These are phyloP conservation scores for Raffaelea deltoideospora DNA, from an alignment of 2,329 filamentous ascomycete genomes.

Conservation along the genomic window DNA sequence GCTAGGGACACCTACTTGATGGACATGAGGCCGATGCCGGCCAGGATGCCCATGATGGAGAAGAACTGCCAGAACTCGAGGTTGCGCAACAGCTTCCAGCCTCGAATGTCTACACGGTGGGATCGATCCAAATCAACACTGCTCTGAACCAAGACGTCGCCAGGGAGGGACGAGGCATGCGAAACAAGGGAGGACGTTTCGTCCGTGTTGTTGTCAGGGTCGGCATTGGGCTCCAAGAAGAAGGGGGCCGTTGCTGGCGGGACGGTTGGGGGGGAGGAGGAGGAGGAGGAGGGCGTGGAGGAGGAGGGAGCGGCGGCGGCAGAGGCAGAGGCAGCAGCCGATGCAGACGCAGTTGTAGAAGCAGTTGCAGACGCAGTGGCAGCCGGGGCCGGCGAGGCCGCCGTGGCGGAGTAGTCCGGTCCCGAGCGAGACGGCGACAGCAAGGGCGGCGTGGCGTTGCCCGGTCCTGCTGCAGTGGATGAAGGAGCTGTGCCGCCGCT, in stretches of 20 bases:
- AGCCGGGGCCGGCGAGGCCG: background rate
- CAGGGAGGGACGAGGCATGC: conserved; percentile 35
- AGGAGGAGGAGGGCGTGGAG: background rate
- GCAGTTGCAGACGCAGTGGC: background rate
- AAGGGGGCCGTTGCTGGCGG: conserved; percentile 3
- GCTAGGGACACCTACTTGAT: conserved; percentile 61
- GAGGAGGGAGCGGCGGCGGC: background rate
- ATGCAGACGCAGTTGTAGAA: background rate
- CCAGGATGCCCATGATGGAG: conserved; percentile 72
- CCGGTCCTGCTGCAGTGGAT: too few relatives aligned
- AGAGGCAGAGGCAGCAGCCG: background rate
- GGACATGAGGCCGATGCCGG: conserved; percentile 91
- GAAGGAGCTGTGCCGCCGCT: background rate
- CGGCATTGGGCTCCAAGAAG: conserved; percentile 10
- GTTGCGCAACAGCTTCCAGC: conserved; percentile 54
- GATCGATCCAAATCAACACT: conserved; percentile 58
- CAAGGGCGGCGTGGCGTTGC: too few relatives aligned
- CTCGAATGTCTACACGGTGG: conserved; percentile 82
- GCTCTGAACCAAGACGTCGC: conserved; percentile 37
- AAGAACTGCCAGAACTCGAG: conserved; percentile 88
- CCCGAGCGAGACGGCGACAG: too few relatives aligned
- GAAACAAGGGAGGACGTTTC: conserved; percentile 72
- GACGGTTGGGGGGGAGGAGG: background rate
- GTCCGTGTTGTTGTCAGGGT: conserved; percentile 32
- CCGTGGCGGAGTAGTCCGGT: background rate